Conservation (phyloP, 2,329 filamentous ascomycete species). For the Bertia moriformis region DNA sequence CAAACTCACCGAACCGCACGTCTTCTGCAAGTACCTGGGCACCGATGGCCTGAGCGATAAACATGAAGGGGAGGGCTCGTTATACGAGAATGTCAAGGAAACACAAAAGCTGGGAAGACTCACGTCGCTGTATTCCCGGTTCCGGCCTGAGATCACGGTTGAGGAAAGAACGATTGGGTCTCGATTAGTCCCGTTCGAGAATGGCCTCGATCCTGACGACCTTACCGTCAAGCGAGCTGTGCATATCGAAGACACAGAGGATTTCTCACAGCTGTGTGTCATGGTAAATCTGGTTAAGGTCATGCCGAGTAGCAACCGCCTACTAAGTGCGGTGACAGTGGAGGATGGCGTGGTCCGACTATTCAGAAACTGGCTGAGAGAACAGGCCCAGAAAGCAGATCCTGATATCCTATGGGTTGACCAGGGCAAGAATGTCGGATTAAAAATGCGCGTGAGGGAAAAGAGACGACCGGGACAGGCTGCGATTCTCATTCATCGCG, state of each 20-base stretch:
- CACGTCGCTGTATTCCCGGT: constrained; percentile 51
- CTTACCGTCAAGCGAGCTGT: constrained; percentile 42
- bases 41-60: constrained; percentile 41
- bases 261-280: constrained; percentile 62
- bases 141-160: constrained; percentile 40
- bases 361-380: constrained; percentile 57
- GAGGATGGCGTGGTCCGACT: constrained; percentile 56
- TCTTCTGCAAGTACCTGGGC: constrained; percentile 53
- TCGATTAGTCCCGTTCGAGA: constrained; percentile 7
- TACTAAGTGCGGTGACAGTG: constrained; percentile 50
- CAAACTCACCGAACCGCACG: constrained; percentile 52
- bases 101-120: constrained; percentile 21
- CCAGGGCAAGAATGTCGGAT: constrained; percentile 43
- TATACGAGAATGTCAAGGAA: constrained; percentile 2
- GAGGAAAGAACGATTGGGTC: constrained; percentile 21
- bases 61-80: constrained; percentile 17
- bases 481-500: neutral
- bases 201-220: constrained; percentile 11
- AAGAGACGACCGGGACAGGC: constrained; percentile 17
- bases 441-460: constrained; percentile 51
- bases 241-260: constrained; percentile 52
- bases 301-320: constrained; percentile 40
- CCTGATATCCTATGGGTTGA: constrained; percentile 54
- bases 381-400: constrained; percentile 7
- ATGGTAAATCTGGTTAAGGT: constrained; percentile 55